Evolutionary conservation across 1,284 basidiomycete species (phyloP).

Genomic region (Pseudozyma sp.): DNA sequence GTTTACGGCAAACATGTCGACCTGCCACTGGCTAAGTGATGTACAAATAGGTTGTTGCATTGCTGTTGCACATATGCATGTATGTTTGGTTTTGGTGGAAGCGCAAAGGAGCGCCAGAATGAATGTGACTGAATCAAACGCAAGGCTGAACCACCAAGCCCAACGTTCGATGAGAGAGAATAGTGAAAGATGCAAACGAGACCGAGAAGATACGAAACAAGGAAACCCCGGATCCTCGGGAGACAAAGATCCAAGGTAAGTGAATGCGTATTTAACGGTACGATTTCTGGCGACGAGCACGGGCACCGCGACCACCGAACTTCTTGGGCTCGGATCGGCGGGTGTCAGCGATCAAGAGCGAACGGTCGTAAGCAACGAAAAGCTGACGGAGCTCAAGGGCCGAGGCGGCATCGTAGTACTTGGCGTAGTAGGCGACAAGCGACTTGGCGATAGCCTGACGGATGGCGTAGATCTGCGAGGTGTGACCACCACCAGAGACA

Average conservation of each 20-base stretch:
- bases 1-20: background rate
- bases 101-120: constrained; percentile 1
- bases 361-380: constrained; percentile 73
- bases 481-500: constrained; percentile 99
- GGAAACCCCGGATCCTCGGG: constrained; percentile 1
- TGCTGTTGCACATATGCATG: constrained; percentile 26
- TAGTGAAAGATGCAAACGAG: constrained; percentile 28
- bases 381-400: constrained; percentile 72
- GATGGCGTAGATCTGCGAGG: constrained; percentile 98
- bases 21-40: constrained; percentile 21
- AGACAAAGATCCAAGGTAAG: background rate
- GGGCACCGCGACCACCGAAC: constrained; percentile 70
- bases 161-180: constrained; percentile 11
- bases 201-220: constrained; percentile 30
- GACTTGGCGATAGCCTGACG: constrained; percentile 99
- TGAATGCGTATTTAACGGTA: constrained; percentile 45
- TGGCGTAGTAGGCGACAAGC: constrained; percentile 94
- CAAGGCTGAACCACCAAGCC: constrained; percentile 44
- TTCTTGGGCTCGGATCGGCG: constrained; percentile 99
- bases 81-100: constrained; percentile 30
- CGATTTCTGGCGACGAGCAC: constrained; percentile 69
- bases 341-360: constrained; percentile 96
- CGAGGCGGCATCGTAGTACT: constrained; percentile 97
- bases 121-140: constrained; percentile 1
- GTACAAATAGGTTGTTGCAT: constrained; percentile 33